These are phyloP conservation scores for Apiospora saccharicola DNA, from an alignment of 2,329 filamentous ascomycete genomes.

Conservation along the genomic window DNA sequence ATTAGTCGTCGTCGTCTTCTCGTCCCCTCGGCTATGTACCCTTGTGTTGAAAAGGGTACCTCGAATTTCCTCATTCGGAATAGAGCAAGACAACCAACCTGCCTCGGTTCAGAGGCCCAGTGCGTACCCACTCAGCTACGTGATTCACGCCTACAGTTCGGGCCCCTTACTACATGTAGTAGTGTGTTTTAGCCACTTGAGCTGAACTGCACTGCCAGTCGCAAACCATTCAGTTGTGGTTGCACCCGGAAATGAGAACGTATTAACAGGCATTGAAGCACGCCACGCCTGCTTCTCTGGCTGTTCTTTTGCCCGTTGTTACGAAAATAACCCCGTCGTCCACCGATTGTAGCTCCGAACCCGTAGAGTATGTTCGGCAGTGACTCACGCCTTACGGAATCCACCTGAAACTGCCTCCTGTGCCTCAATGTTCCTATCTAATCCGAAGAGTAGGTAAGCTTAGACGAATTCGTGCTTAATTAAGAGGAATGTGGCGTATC, in stretches of 20 bases:
- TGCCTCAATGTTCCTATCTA: neutral
- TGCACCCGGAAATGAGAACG: neutral
- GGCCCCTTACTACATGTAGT: neutral
- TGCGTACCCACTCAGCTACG: neutral
- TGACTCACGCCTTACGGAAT: neutral
- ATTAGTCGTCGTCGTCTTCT: neutral
- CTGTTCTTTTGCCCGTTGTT: neutral
- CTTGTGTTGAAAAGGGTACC: neutral
- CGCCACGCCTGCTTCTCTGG: neutral
- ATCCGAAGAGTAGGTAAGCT: neutral
- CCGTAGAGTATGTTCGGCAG: neutral
- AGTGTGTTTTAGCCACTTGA: neutral
- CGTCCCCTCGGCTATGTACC: neutral
- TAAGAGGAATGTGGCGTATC: neutral
- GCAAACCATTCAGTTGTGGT: neutral
- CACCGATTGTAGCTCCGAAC: neutral
- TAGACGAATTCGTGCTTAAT: neutral
- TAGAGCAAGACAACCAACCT: neutral
- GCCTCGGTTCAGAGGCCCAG: neutral
- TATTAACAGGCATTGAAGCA: neutral
- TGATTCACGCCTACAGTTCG: neutral
- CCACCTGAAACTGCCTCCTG: neutral
- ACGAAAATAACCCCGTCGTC: neutral
- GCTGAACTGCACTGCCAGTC: conserved; percentile 14
- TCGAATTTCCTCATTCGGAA: neutral